These are phyloP conservation scores for Allodekkera sacchari DNA, from an alignment of 805 yeast genomes.

Conservation along the genomic window DNA sequence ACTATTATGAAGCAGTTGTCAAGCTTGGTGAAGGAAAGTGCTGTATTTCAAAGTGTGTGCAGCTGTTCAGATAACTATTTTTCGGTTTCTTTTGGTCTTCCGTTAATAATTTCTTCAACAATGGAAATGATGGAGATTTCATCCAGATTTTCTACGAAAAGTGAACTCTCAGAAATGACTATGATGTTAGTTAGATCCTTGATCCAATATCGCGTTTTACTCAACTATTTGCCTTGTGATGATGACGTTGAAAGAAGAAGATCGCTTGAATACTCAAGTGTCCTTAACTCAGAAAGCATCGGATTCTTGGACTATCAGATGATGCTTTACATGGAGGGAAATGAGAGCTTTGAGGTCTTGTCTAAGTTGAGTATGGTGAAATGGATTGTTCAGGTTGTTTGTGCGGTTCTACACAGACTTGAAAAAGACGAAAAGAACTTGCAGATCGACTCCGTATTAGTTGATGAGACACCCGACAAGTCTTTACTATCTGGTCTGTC, in stretches of 20 bases:
- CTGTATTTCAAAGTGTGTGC: too few species aligned
- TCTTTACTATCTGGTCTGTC: conserved; percentile 4
- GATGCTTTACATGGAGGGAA: conserved; percentile 34
- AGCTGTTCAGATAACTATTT: too few species aligned
- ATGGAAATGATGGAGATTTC: conserved; percentile 53
- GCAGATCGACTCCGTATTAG: conserved; percentile 14
- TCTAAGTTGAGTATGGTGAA: conserved; percentile 18
- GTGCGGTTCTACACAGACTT: conserved; percentile 16
- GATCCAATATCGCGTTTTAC: conserved; percentile 31
- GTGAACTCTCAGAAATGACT: conserved; percentile 9
- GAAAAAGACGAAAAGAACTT: conserved; percentile 11
- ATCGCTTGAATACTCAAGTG: conserved; percentile 21
- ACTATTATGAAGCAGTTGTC: conserved; percentile 17
- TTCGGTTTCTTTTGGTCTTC: conserved; percentile 6
- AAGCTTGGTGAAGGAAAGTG: conserved; percentile 9
- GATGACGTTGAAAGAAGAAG: conserved; percentile 7
- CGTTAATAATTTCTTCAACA: conserved; percentile 34
- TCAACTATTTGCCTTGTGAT: conserved; percentile 15
- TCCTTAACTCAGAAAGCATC: conserved; percentile 16
- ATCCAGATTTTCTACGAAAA: conserved; percentile 30
- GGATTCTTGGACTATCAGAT: conserved; percentile 33
- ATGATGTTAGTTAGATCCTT: conserved; percentile 31
- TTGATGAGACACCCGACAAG: conserved; percentile 5
- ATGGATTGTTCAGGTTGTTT: conserved; percentile 11
- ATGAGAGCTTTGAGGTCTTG: conserved; percentile 33